Conservation (phyloP, 2,329 filamentous ascomycete genomes). For the Venturia effusa region DNA sequence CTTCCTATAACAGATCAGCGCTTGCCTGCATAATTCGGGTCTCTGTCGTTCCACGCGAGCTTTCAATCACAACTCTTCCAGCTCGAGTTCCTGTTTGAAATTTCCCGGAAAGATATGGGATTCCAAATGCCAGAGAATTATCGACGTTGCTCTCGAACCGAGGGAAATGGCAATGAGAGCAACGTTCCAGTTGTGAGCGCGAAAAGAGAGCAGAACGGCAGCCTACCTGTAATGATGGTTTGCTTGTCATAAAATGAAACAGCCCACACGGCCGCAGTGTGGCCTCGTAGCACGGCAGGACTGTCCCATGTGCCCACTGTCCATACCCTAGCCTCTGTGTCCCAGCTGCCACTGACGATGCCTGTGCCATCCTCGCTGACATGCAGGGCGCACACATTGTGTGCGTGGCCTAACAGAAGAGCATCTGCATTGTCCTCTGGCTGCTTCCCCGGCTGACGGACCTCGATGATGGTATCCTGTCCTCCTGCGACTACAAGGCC, state of each 20-base stretch:
- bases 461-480: constrained; percentile 87
- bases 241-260: constrained; percentile 72
- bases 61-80: no score
- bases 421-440: constrained; percentile 71
- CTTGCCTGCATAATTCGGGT: no score
- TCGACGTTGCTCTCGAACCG: not conserved
- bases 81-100: not conserved
- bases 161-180: not conserved
- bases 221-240: constrained; percentile 62
- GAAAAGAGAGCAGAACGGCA: no score
- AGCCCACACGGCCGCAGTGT: constrained; percentile 81
- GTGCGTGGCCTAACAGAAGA: constrained; percentile 72
- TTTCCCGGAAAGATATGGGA: not conserved
- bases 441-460: constrained; percentile 58
- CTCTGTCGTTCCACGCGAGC: no score
- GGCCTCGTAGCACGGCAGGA: constrained; percentile 61
- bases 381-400: constrained; percentile 83
- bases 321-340: constrained; percentile 81
- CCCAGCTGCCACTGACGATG: constrained; percentile 90
- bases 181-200: no score
- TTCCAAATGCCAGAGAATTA: not conserved
- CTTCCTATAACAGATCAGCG: constrained; percentile 43
- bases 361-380: constrained; percentile 60
- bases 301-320: constrained; percentile 74
- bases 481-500: constrained; percentile 82